Base-by-base conservation (phyloP, 2,329 filamentous ascomycete species). In the Arthrobotrys megalospora region DNA sequence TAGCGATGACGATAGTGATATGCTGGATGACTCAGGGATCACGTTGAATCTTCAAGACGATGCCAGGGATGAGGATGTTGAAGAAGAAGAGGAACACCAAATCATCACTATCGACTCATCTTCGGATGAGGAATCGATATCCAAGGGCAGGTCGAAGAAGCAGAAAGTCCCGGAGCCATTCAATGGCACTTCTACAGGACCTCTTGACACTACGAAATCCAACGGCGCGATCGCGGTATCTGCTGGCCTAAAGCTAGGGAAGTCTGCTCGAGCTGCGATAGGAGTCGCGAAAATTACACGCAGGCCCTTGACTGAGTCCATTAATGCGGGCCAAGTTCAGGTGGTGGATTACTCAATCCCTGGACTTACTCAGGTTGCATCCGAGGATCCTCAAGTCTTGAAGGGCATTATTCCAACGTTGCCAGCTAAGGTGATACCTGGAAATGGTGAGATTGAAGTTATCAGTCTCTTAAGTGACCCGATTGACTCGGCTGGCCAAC, bases 11-110 rank as follows among this genome's bases (percentile, higher is more conserved):
- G 75, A 78, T 48, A 72, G 60, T 28, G 75, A 78, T n/a, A 72
- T 78, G 75, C 64, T 78, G 34, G 75, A 78, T 68, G 75, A 78
- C 43, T 78, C 75, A 41, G 75, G 75, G 19, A 78, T 78, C 43
- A 78, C 75, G n/a, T 43, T 78, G 16, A 78, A 78, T 16, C 75
- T 78, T 16, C 67, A 78, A n/a, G 75, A 70, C 6, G 67, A 63
- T 19, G 24, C 19, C 24, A 34, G 45, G 36, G 66, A 77, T 16
- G 67, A 76, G 6, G 34, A 45, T n/a, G 16, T 50, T 7, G 53
- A 58, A n/a, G 32, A 50, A 36, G 21, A 45, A 5, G 50, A 53
- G 6, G 53, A 47, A n/a, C 12, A 58, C 21, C 19, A 72, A 55
- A 50, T 63, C 32, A 78, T 78, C 45, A 64, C 52, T 12, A 78